Base-by-base conservation (phyloP, 257 asterid species). In the Solanum gandarillasii region DNA sequence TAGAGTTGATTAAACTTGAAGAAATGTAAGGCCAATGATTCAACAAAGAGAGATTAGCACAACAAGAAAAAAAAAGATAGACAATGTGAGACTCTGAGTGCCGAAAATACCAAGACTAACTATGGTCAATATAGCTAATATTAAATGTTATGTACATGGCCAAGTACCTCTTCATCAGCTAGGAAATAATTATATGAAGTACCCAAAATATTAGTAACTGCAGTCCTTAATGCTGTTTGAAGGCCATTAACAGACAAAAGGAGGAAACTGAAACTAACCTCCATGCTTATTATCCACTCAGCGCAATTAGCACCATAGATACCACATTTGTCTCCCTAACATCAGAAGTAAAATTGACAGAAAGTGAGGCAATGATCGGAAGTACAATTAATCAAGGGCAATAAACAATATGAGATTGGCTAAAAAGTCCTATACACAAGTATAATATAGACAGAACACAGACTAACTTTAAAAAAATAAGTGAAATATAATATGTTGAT, bases 241-340 rank as follows among this genome's bases (percentile, higher is more conserved):
- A 12, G 6, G n/a, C 13, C 58, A 87, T 75, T 6, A 41, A 76
- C 78, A 87, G 75, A 85, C 58, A 88, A 84, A 87, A 87, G 73
- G 25, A 34, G 18, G 55, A 84, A 75, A 12, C 21, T 20, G 85
- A 60, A 13, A 46, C 25, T 36, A 90, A 96, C 99, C 99, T 97
- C 94, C 99, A 96, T 97, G 90, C 98, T 95, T 89, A 97, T 94
- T 90, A 97, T 91, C 99, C 99, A 97, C 94, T 97, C 96, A 68
- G 99, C 58, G 71, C 91, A 92, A 89, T 97, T 97, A 89, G 95
- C 96, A 36, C 99, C 99, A 92, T 94, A 97, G 74, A 97, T 96
- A 89, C 99, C 99, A 88, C 99, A 97, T 36, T 96, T 94, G 70
- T 91, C 98, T 88, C 97, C 98, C 99, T 97, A 89, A 29, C n/a